Conservation (phyloP, 164 flowering plant species). For the Brasenia schreberi region DNA sequence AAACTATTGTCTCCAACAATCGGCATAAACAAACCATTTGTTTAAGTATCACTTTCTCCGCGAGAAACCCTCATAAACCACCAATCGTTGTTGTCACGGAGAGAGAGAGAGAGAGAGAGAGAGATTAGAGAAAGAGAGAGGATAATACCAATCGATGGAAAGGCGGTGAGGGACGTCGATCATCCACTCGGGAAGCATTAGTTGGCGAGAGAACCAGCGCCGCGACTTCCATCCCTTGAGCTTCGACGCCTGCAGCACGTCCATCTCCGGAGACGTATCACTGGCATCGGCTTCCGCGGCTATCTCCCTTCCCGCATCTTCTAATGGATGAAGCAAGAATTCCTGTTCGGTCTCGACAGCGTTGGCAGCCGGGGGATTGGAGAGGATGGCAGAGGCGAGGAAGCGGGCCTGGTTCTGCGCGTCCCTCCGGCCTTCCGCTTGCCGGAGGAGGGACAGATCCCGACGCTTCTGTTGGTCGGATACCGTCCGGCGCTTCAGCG, state of each 20-base stretch:
- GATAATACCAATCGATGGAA: conserved; percentile 45
- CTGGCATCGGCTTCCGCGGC: conserved; percentile 5
- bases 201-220: conserved; percentile 74
- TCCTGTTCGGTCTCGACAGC: conserved; percentile 15
- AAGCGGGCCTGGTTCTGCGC: conserved; percentile 79
- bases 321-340: not conserved
- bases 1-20: no score
- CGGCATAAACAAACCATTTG: no score
- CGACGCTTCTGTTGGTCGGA: conserved; percentile 91
- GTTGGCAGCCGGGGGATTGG: conserved; percentile 22
- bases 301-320: conserved; percentile 9
- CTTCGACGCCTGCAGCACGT: conserved; percentile 54
- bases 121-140: no score
- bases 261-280: conserved; percentile 18
- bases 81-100: no score
- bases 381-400: conserved; percentile 60
- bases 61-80: no score
- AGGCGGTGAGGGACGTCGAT: conserved; percentile 79
- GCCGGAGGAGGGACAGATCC: conserved; percentile 68
- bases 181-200: conserved; percentile 99
- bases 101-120: no score
- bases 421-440: conserved; percentile 59
- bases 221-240: conserved; percentile 72
- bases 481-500: conserved; percentile 64
- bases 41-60: no score